phyloP scores from a whole-genome alignment of 2,329 filamentous ascomycete species.

The Aspergillus aculeatinus region DNA sequence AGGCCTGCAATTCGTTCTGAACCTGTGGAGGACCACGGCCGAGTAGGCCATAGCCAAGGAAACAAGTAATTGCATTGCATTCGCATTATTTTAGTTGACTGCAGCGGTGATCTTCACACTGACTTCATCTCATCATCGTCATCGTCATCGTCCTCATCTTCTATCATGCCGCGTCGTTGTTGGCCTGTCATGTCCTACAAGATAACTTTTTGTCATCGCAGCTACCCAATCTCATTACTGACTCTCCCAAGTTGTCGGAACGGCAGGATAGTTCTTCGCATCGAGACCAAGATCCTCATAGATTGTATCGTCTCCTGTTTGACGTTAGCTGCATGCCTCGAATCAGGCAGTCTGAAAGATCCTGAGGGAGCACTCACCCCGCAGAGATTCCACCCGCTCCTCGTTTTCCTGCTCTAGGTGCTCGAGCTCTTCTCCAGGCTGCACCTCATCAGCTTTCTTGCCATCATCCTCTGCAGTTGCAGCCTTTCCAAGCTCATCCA shows the following conservation, averaged over 20 bases:
- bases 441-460: conserved; percentile 58
- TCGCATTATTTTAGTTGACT: not conserved
- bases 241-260: conserved; percentile 61
- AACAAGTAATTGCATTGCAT: not conserved
- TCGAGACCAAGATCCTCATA: conserved; percentile 60
- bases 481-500: conserved; percentile 36
- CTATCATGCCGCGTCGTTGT: not conserved
- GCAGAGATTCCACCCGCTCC: conserved; percentile 61
- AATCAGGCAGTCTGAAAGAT: not conserved
- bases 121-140: no score
- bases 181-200: not conserved
- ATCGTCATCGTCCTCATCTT: not conserved
- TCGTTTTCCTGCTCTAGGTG: conserved; percentile 74
- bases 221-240: conserved; percentile 1
- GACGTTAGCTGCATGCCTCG: not conserved
- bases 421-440: conserved; percentile 69
- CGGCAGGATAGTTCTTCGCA: conserved; percentile 63
- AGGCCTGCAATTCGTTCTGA: no score
- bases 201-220: not conserved
- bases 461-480: conserved; percentile 33
- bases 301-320: conserved; percentile 57
- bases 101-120: not conserved
- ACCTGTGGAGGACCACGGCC: no score
- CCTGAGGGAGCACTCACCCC: conserved; percentile 41
- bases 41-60: no score